Percentiles rank a stretch among this genome's conserved stretches.
Evolutionary conservation across 2,329 filamentous ascomycete genomes (phyloP).

Genomic region (Alternaria novae-zelandiae): DNA sequence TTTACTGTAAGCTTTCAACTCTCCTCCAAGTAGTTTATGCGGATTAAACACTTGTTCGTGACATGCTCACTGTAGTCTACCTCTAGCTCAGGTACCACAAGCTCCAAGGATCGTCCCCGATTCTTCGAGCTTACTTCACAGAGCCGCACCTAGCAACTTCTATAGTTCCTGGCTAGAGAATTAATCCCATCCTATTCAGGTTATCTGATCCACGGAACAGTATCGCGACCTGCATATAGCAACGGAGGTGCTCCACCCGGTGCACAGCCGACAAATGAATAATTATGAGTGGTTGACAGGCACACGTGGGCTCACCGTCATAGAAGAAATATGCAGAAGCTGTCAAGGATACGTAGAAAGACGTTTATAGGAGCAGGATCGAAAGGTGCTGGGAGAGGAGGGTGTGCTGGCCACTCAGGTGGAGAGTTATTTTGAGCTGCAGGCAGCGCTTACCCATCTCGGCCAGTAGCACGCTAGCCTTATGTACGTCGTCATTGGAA

Average conservation of each 20-base stretch:
- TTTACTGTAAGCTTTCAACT: not conserved
- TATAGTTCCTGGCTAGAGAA: not conserved
- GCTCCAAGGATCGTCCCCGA: not conserved
- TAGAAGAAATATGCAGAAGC: not conserved
- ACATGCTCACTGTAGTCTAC: not conserved
- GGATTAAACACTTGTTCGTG: not conserved
- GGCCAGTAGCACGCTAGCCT: not conserved
- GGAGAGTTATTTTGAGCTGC: not conserved
- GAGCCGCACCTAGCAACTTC: not conserved
- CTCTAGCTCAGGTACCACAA: not conserved
- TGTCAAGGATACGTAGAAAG: not conserved
- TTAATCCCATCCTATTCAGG: not conserved
- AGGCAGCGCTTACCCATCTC: not conserved
- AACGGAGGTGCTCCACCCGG: not conserved
- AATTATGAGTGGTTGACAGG: not conserved
- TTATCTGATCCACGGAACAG: not conserved
- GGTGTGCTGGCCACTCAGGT: not conserved
- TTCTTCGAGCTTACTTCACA: not conserved
- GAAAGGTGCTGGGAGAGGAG: not conserved
- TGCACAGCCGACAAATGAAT: not conserved
- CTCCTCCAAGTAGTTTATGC: too few relatives aligned
- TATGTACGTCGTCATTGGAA: not conserved
- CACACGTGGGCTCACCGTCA: not conserved
- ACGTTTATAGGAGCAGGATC: not conserved
- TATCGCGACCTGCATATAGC: not conserved